Conservation (phyloP, 2,329 filamentous ascomycete species). For the Epicoccum sorghinum region DNA sequence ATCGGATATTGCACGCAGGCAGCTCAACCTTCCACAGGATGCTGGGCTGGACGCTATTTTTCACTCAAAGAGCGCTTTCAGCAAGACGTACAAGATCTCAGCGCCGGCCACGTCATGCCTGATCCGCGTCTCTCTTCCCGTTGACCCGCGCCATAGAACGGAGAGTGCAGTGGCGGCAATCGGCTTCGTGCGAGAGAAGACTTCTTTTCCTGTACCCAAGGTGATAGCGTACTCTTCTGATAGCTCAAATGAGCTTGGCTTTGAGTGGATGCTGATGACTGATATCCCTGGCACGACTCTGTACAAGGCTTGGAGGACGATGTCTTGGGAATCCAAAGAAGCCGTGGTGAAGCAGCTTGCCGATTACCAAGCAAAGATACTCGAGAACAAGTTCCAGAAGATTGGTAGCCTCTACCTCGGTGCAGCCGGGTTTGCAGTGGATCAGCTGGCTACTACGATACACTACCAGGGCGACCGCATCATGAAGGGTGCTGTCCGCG, state of each 20-base stretch:
- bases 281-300: constrained; percentile 1
- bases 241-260: constrained; percentile 7
- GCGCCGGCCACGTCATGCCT: constrained; percentile 26
- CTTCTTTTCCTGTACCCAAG: constrained; percentile 8
- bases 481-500: not conserved
- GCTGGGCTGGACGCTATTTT: constrained; percentile 4
- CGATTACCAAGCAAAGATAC: not conserved
- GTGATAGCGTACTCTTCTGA: constrained; percentile 2
- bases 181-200: constrained; percentile 21
- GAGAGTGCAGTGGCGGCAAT: constrained; percentile 30
- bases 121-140: constrained; percentile 29
- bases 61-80: constrained; percentile 18
- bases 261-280: constrained; percentile 15
- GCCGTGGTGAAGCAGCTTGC: not conserved
- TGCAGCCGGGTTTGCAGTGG: not conserved
- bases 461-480: constrained; percentile 5
- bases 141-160: constrained; percentile 25
- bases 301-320: constrained; percentile 4
- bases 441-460: not conserved
- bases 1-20: not conserved
- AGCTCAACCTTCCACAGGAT: constrained; percentile 3
- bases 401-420: constrained; percentile 1
- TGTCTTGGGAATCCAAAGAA: constrained; percentile 10
- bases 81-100: constrained; percentile 20
- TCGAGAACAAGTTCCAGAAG: not conserved